Base-by-base conservation (phyloP, 306 rosid genomes). In the Acacia crassicarpa region DNA sequence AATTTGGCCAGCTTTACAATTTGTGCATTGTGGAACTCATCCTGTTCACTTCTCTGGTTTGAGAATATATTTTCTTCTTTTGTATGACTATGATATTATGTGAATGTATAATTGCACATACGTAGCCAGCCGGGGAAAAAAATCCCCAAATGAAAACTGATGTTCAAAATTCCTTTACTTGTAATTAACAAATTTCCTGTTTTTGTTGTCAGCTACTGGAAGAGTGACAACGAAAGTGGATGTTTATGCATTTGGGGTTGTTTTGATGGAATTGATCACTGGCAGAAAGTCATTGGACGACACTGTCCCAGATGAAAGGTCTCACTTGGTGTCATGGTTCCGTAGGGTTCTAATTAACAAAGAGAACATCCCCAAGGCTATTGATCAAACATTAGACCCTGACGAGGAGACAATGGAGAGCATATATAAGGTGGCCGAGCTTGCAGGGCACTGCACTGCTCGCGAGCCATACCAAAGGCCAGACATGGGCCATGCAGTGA, bases 391-490 rank as follows among this genome's bases (percentile, higher is more conserved):
- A 67, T 89, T 95, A 4, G 44, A 95, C 75, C 95, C 98, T 0
- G 91, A 90, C 56, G 98, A 95, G 83, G 99, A 93, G 87, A 93
- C 97, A 45, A 89, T 91, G 98, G 91, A 88, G 78, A 90, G 99
- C 87, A 90, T 95, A 75, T 90, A 89, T 84, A 93, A 90, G 80
- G 98, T 95, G 40, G 87, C 94, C 1, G 98, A 93, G 86, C 86
- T 93, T 10, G 97, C 94, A 27, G 98, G 98, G 43, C 92, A 93
- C 41, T 93, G 98, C 78, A 93, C 98, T 43, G 95, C 93, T 61
- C 97, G 97, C 0, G 98, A 93, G 85, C 98, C 98, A 41, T 90
- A 93, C 77, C 98, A 91, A 81, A 90, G 98, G 81, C 98, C 98
- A 0, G 98, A 93, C 77, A 93, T 93, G 98, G 97, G 98, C 22